phyloP scores from a whole-genome alignment of 1,139 yeast genomes.

The Oligophagozyma castellii region DNA sequence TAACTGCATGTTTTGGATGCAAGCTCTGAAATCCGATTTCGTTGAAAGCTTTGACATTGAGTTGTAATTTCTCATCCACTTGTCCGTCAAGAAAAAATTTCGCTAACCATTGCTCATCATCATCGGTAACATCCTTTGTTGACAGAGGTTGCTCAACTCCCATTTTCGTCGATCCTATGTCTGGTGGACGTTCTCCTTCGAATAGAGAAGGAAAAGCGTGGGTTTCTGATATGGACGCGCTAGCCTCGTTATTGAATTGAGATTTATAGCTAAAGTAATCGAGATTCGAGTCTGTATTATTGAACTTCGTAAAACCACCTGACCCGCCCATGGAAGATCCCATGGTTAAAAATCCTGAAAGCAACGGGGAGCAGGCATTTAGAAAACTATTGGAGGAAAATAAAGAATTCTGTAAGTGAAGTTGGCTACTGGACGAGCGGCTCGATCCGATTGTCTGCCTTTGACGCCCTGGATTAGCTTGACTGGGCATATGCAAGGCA shows the following conservation, averaged over 20 bases:
- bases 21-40: constrained; percentile 47
- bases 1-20: neutral
- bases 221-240: too few species aligned
- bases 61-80: constrained; percentile 33
- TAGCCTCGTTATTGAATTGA: too few species aligned
- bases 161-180: neutral
- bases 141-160: constrained; percentile 2
- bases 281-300: constrained; percentile 10
- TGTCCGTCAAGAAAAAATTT: constrained; percentile 49
- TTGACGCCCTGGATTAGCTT: too few species aligned
- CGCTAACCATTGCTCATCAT: constrained; percentile 47
- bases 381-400: too few species aligned
- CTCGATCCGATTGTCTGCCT: too few species aligned
- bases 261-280: constrained; percentile 15
- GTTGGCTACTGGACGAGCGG: too few species aligned
- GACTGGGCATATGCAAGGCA: too few species aligned
- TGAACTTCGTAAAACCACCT: constrained; percentile 15
- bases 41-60: constrained; percentile 29
- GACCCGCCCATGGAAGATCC: constrained; percentile 21
- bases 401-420: too few species aligned
- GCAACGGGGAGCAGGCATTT: constrained; percentile 7
- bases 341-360: constrained; percentile 22
- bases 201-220: too few species aligned
- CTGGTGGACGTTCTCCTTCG: too few species aligned
- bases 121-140: constrained; percentile 2